Evolutionary conservation across 1,284 basidiomycete genomes (phyloP), one percentile per base, ranked within the genome.

Genomic region (Cryptococcus sp.): DNA sequence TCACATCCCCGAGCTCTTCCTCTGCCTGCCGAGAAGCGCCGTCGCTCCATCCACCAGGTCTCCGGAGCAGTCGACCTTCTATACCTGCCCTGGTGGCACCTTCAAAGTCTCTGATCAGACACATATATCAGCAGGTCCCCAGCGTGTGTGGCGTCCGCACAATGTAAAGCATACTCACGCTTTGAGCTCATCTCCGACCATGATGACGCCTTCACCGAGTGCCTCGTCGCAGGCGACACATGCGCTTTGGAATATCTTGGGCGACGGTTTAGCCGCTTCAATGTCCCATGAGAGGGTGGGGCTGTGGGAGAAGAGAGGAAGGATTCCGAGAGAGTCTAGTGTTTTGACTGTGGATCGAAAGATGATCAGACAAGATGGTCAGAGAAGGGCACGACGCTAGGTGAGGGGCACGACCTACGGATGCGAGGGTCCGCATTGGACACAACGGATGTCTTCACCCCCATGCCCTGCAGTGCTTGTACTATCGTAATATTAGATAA

Each of bases 361-460:
- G 46, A 21, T 15, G n/a, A 47, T 18, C 15, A 18, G 21, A 24
- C 35, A 36, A 24, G 46, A 21, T 15, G n/a, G 48, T 18, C 15
- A 18, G 21, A 24, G 38, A 28, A 40, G 28, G 18, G 20, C 15
- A 23, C 35, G 2, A 24, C 53, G n/a, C 28, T n/a, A 4, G 9
- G n/a, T 39, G 4, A 24, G 4, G 36, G 18, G 36, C n/a, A 12
- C 36, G 50, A 63, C 72, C 50, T 35, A 73, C 74, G 55, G 44
- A 78, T 77, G 1, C 76, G 63, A 15, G 73, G 71, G 53, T 78
- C 77, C 2, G 76, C 69, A 55, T 78, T 78, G 5, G 75, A 76
- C 2, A 78, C 66, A 20, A 75, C 59, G 1, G 70, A 72, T 0
- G 68, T 74, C 59, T 70, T 70, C 37, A 77, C 55, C 9, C 71